These are phyloP conservation scores for Emmonsia crescens DNA, from an alignment of 2,329 filamentous ascomycete genomes.

Conservation along the genomic window DNA sequence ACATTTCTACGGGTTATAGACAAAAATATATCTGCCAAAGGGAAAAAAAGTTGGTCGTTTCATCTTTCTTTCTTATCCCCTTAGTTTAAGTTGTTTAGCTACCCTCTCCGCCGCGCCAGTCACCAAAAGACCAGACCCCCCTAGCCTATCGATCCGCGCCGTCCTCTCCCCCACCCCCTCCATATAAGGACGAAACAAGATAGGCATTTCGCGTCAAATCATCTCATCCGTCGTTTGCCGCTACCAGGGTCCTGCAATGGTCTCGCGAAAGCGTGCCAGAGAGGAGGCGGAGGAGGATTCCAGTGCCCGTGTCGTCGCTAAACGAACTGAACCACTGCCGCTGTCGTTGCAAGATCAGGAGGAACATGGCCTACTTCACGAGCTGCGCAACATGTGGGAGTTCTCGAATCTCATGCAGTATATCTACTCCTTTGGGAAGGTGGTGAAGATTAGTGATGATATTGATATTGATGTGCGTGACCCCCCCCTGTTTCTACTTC, in stretches of 20 bases:
- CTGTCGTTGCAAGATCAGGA: constrained; percentile 21
- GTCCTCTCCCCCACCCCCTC: neutral
- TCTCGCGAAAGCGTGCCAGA: constrained; percentile 45
- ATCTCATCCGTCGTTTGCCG: neutral
- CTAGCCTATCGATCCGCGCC: neutral
- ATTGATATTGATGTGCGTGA: constrained; percentile 73
- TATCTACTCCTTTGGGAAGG: constrained; percentile 80
- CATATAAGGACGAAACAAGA: neutral
- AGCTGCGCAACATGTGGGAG: constrained; percentile 84
- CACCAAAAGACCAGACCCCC: neutral
- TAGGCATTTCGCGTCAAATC: neutral
- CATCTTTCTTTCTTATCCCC: neutral
- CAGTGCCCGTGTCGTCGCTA: constrained; percentile 14
- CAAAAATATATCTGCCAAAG: neutral
- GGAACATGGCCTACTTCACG: constrained; percentile 44
- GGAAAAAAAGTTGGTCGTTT: neutral
- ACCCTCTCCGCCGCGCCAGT: neutral
- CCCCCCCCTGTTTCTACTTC: neutral
- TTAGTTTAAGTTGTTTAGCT: neutral
- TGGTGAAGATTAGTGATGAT: constrained; percentile 79
- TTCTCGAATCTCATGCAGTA: constrained; percentile 92
- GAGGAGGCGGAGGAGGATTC: constrained; percentile 38
- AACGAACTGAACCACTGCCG: constrained; percentile 18
- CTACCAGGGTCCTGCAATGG: constrained; percentile 28
- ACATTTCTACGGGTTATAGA: neutral